Conservation (phyloP, 768 basidiomycete species). For the Phallus indusiatus region DNA sequence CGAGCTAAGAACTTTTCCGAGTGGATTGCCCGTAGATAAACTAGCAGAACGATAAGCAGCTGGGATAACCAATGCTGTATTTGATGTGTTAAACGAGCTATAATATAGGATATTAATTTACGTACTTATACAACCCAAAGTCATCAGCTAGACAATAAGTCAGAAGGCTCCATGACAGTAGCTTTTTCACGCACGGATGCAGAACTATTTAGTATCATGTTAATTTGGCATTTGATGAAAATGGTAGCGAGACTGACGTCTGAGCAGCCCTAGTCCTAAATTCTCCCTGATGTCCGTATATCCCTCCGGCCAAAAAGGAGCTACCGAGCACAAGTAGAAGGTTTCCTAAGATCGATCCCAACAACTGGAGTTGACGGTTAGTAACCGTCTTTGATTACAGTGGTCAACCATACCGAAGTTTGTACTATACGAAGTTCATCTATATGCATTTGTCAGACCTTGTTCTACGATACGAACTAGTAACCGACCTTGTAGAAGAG, state of each 20-base stretch:
- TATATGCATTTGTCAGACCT: conserved; percentile 17
- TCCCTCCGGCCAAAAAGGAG: conserved; percentile 80
- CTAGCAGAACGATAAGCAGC: conserved; percentile 58
- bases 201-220: conserved; percentile 18
- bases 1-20: neutral
- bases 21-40: conserved; percentile 7
- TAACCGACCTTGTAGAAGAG: conserved; percentile 58
- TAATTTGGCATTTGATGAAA: neutral
- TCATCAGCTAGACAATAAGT: conserved; percentile 52
- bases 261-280: conserved; percentile 86
- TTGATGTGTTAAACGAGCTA: conserved; percentile 13
- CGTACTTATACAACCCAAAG: conserved; percentile 76
- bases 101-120: conserved; percentile 9
- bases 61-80: conserved; percentile 74
- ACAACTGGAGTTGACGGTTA: conserved; percentile 41
- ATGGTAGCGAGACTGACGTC: conserved; percentile 40
- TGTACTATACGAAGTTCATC: conserved; percentile 85
- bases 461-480: neutral
- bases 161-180: conserved; percentile 10
- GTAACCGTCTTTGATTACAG: neutral
- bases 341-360: conserved; percentile 88
- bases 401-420: conserved; percentile 49
- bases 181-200: conserved; percentile 26
- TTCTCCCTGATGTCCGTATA: conserved; percentile 50
- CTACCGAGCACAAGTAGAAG: conserved; percentile 84